Evolutionary conservation across 2,329 filamentous ascomycete species (phyloP), one percentile per base, ranked within the genome.

Genomic region (Arthrobotrys sphaeroides): DNA sequence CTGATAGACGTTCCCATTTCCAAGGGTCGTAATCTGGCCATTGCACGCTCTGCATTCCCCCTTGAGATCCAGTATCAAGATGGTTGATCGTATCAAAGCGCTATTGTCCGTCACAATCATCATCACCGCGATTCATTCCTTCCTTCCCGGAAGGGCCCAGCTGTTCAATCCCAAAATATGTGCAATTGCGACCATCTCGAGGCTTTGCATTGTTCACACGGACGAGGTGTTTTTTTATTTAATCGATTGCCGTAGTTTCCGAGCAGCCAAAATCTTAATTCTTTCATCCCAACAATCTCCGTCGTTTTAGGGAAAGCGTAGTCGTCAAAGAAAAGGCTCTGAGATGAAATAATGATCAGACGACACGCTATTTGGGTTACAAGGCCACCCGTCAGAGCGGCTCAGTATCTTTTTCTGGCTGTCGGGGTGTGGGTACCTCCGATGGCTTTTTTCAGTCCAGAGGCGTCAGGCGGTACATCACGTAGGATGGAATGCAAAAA

Each of bases 181-280:
- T 53, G 26, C 47, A 9, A 40, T 60, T 45, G 55, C 26, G 38
- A 45, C 36, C 40, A 16, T 16, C 26, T 43, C 7, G 40, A 42
- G 51, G 51, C 51, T 55, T n/a, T n/a, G n/a, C n/a, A n/a, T n/a
- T 55, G 18, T 55, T 55, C 51, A 55, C n/a, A n/a, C 51, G 51
- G 31, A 22, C 45, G 57, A 62, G 55, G 33, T 26, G 28, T 36
- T 70, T 68, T 20, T 70, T 62, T n/a, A n/a, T 62, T 62, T 62
- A 55, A 62, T 62, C 65, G 65, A 69, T 69, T 69, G 65, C 65
- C 65, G 65, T 69, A 60, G 65, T 68, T 68, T 68, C 65, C 65
- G 65, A 68, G 65, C 31, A 68, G 51, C 65, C 65, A 68, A 68
- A 68, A 68, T 68, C 65, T 68, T 68, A 69, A 69, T 69, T 69